Evolutionary conservation across 176 grass and related monocot genomes (phyloP).

Genomic region (Eremochloa ophiuroides): DNA sequence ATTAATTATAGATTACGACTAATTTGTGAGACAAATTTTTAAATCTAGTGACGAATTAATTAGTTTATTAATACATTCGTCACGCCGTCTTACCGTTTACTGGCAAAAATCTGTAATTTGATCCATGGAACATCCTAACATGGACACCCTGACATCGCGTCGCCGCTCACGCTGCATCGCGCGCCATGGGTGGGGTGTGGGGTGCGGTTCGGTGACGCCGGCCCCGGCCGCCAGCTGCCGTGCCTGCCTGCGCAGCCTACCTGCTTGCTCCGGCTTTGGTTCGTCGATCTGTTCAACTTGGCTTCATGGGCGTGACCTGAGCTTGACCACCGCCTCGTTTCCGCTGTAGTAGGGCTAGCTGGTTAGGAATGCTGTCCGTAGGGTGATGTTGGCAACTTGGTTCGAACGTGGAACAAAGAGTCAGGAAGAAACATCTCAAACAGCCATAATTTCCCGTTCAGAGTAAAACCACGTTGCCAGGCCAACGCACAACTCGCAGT

Average conservation of each 20-base stretch:
- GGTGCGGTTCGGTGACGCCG: background rate
- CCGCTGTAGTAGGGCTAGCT: background rate
- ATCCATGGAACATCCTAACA: too few species aligned
- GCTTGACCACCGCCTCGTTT: constrained; percentile 24
- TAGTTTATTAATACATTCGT: too few species aligned
- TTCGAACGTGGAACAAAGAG: background rate
- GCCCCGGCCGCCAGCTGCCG: background rate
- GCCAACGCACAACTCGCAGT: background rate
- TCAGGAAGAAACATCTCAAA: too few species aligned
- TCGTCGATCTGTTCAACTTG: constrained; percentile 1
- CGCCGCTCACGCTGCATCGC: background rate
- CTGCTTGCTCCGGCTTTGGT: background rate
- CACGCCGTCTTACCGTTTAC: too few species aligned
- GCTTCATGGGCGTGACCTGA: constrained; percentile 17
- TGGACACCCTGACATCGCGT: too few species aligned
- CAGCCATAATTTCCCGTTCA: background rate
- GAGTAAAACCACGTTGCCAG: background rate
- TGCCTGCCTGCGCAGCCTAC: background rate
- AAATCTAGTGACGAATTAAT: too few species aligned
- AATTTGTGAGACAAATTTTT: too few species aligned
- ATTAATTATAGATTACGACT: too few species aligned
- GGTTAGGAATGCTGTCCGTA: background rate
- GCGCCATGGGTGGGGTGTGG: background rate
- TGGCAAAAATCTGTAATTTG: too few species aligned
- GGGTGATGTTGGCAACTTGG: background rate